Base-by-base conservation (phyloP, 1,284 basidiomycete genomes). In the Puccinia coronata region DNA sequence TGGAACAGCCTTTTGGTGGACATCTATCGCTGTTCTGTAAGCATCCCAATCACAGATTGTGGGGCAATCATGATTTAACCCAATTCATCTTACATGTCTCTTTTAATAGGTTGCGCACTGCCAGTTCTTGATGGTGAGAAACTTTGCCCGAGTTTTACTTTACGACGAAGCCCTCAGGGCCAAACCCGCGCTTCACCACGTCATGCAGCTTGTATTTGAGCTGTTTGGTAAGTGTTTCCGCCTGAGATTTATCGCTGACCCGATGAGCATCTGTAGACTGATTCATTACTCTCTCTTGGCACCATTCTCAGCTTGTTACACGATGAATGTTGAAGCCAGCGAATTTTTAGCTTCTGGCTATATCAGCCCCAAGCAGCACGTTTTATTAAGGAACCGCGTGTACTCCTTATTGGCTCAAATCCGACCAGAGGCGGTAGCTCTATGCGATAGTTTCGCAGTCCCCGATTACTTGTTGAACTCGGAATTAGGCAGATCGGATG, bases 321-420 rank as follows among this genome's bases (percentile, higher is more conserved):
- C 78, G 47, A 82, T 79, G 85, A 83, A 84, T 49, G 43, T 82
- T 49, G 84, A 86, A 67, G 86, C 84, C 43, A 83, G 85, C 82
- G 87, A 87, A 59, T 87, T 87, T 84, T 83, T 87, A n/a, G 83
- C 85, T 2, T 86, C 84, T 1, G 86, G 86, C 36, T 87, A 87
- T 84, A 84, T 87, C 51, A 81, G 81, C 25, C 84, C 85, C 8
- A 82, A 83, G 69, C 87, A 87, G 83, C 85, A 84, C 83, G 84
- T 85, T 71, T 82, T 87, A 36, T 80, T 87, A 5, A 82, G 84
- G 14, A 84, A 83, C 82, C 84, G 84, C 72, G 84, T 86, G 36
- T 85, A 86, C 82, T 85, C 85, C 74, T 83, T 86, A 71, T 83
- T 87, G 80, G 84, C 84, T 23, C 83, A 84, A 69, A 76, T 87